Evolutionary conservation across 1,284 basidiomycete species (phyloP).

Genomic region (Marasmius sp.): DNA sequence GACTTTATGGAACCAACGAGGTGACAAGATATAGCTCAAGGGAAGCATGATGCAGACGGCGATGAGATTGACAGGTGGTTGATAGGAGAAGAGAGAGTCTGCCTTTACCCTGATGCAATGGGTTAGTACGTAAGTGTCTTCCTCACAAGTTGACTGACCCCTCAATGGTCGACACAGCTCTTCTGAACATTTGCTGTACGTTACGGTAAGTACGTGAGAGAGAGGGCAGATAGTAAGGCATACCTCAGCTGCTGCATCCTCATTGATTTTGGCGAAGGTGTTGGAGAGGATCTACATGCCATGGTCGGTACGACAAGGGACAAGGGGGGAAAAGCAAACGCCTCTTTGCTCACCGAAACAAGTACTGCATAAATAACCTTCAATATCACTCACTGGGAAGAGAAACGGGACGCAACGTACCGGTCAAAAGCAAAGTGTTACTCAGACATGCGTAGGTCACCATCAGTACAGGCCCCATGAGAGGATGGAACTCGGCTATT

Average conservation of each 20-base stretch:
- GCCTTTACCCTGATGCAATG: conserved; percentile 64
- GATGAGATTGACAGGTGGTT: conserved; percentile 85
- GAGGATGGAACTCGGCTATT: conserved; percentile 72
- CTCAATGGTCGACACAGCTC: conserved; percentile 88
- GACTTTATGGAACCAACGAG: conserved; percentile 86
- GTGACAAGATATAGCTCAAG: conserved; percentile 73
- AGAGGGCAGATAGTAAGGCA: conserved; percentile 6
- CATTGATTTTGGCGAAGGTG: conserved; percentile 89
- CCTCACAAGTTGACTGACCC: conserved; percentile 50
- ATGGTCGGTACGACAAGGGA: conserved; percentile 3
- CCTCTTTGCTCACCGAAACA: conserved; percentile 64
- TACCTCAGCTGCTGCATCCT: conserved; percentile 90
- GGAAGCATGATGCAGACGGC: conserved; percentile 84
- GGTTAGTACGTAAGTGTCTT: conserved; percentile 1
- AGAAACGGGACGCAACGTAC: conserved; percentile 34
- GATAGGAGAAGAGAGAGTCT: conserved; percentile 91
- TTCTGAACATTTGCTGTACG: conserved; percentile 86
- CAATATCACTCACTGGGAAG: not conserved
- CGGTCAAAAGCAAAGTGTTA: conserved; percentile 83
- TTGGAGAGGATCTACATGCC: conserved; percentile 81
- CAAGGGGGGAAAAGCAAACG: conserved; percentile 8
- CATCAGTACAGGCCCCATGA: conserved; percentile 88
- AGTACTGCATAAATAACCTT: conserved; percentile 51
- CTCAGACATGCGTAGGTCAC: conserved; percentile 84
- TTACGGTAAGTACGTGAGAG: not conserved